Percentiles rank a stretch among this genome's conserved stretches.
Conservation (phyloP, 257 asterid genomes). For the Fraxinus excelsior region DNA sequence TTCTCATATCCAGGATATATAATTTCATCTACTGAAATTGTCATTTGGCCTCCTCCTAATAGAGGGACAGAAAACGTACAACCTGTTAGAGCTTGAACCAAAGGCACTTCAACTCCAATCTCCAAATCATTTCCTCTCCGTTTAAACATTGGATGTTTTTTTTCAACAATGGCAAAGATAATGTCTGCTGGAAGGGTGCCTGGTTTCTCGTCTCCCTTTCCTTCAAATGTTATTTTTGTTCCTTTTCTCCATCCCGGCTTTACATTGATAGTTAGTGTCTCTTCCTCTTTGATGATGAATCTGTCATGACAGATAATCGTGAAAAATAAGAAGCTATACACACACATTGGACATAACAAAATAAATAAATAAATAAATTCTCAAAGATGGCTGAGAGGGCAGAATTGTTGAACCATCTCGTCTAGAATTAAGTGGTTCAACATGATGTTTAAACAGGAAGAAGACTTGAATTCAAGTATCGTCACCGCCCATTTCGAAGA, state of each 20-base stretch:
- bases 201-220: conserved; percentile 88
- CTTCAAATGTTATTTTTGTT: conserved; percentile 87
- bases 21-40: conserved; percentile 53
- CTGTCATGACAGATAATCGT: conserved; percentile 29
- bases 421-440: background rate
- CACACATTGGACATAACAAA: background rate
- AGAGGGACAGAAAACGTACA: conserved; percentile 68
- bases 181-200: conserved; percentile 85
- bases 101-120: conserved; percentile 84
- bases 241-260: conserved; percentile 96
- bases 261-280: conserved; percentile 61
- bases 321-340: background rate
- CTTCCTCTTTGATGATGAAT: conserved; percentile 75
- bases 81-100: conserved; percentile 88
- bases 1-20: conserved; percentile 82
- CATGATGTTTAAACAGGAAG: too few species aligned
- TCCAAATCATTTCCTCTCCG: conserved; percentile 76
- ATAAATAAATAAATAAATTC: too few species aligned
- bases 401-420: too few species aligned
- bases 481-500: too few species aligned
- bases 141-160: conserved; percentile 60
- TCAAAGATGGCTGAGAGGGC: background rate
- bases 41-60: conserved; percentile 66
- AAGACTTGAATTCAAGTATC: too few species aligned
- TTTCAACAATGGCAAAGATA: conserved; percentile 72